phyloP scores from a whole-genome alignment of 306 rosid genomes.

The Begonia loranthoides region DNA sequence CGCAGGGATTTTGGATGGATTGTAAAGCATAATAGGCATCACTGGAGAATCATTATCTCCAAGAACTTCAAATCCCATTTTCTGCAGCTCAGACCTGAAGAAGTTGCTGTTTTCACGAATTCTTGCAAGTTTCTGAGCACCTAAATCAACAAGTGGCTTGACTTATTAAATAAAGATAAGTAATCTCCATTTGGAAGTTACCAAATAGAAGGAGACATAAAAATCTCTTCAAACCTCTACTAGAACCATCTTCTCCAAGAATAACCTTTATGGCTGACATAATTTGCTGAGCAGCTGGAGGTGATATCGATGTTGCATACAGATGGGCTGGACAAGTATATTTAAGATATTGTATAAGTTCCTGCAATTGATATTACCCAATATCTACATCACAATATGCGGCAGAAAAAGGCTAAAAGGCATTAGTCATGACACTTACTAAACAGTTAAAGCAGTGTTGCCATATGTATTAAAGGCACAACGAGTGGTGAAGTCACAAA shows the following conservation, averaged over 20 bases:
- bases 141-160: conserved; percentile 17
- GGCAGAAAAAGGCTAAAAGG: too few species aligned
- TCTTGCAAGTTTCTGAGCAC: conserved; percentile 75
- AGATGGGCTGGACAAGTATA: conserved; percentile 85
- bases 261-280: conserved; percentile 64
- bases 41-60: conserved; percentile 79
- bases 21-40: conserved; percentile 92
- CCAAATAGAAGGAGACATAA: too few species aligned
- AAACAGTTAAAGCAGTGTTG: too few species aligned
- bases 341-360: conserved; percentile 63
- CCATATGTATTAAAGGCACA: too few species aligned
- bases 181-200: too few species aligned
- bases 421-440: too few species aligned
- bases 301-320: conserved; percentile 84
- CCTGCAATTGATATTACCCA: conserved; percentile 42
- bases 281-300: conserved; percentile 88
- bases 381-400: too few species aligned
- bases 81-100: conserved; percentile 83
- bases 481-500: too few species aligned
- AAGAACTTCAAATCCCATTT: conserved; percentile 80
- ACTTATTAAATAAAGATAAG: too few species aligned
- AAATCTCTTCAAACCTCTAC: conserved; percentile 42
- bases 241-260: conserved; percentile 92
- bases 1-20: conserved; percentile 87
- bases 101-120: conserved; percentile 82